phyloP scores from a whole-genome alignment of 78 protist genomes.

The Dictyostelium capitatum region DNA sequence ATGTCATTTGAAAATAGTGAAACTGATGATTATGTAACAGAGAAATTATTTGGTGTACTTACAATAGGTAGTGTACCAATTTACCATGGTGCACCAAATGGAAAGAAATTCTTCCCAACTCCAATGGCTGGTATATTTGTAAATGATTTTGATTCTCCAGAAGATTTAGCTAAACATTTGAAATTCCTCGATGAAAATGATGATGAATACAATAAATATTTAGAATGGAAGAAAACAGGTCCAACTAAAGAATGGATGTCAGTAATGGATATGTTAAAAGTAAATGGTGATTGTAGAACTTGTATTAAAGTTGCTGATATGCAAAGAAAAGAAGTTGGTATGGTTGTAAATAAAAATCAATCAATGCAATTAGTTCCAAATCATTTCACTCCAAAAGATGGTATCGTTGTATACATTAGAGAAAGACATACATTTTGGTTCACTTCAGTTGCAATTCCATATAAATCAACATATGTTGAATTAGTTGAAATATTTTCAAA shows the following conservation, averaged over 20 bases:
- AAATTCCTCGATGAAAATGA: conserved; percentile 38
- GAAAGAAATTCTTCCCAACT: conserved; percentile 32
- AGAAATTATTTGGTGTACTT: conserved; percentile 80
- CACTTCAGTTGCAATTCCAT: conserved; percentile 34
- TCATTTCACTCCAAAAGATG: not conserved
- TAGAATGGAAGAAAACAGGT: conserved; percentile 56
- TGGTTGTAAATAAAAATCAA: conserved; percentile 12
- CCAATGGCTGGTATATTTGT: conserved; percentile 46
- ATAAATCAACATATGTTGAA: not conserved
- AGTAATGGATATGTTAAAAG: conserved; percentile 13
- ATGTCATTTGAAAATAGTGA: conserved; percentile 82
- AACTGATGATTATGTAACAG: conserved; percentile 87
- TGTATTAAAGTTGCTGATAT: conserved; percentile 47
- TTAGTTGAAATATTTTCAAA: conserved; percentile 12
- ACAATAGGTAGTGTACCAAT: conserved; percentile 63
- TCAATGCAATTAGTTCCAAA: conserved; percentile 35
- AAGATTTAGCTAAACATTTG: conserved; percentile 32
- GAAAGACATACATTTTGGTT: conserved; percentile 38
- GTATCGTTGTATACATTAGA: conserved; percentile 64
- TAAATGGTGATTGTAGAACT: conserved; percentile 33
- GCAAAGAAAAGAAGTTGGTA: conserved; percentile 49
- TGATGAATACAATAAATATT: conserved; percentile 38
- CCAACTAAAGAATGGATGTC: conserved; percentile 50
- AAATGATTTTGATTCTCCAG: conserved; percentile 39
- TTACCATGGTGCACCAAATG: conserved; percentile 83